Evolutionary conservation across 2,329 filamentous ascomycete species (phyloP).

Genomic region (Tricladium varicosporioides): DNA sequence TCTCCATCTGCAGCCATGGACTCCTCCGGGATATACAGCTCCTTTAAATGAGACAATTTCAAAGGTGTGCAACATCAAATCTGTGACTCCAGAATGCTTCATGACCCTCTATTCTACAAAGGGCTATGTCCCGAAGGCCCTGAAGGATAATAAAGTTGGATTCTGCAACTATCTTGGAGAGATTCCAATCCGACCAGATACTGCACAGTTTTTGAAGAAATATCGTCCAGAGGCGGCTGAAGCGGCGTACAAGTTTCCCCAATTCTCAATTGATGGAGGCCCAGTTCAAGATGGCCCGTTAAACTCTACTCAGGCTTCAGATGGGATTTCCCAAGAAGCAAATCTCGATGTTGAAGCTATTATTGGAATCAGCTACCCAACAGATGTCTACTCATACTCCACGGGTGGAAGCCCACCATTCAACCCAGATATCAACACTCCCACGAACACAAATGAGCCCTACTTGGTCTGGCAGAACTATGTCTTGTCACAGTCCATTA

Average conservation of each 20-base stretch:
- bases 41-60: conserved; percentile 2
- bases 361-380: conserved; percentile 51
- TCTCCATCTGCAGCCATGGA: neutral
- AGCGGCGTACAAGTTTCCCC: conserved; percentile 17
- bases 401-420: conserved; percentile 56
- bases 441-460: conserved; percentile 45
- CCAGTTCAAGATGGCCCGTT: conserved; percentile 6
- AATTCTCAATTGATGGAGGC: conserved; percentile 11
- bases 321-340: conserved; percentile 41
- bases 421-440: conserved; percentile 40
- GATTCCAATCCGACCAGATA: conserved; percentile 22
- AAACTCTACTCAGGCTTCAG: conserved; percentile 1
- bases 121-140: conserved; percentile 19
- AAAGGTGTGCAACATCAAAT: conserved; percentile 60
- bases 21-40: conserved; percentile 1
- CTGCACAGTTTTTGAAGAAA: conserved; percentile 19
- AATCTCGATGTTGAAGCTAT: conserved; percentile 57
- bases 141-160: conserved; percentile 21
- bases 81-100: conserved; percentile 25
- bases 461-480: conserved; percentile 54
- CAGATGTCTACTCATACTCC: conserved; percentile 50
- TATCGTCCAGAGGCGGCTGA: conserved; percentile 22
- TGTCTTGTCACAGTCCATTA: conserved; percentile 48
- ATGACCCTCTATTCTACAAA: conserved; percentile 23
- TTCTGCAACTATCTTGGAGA: conserved; percentile 28